Percentiles rank a stretch among this genome's conserved stretches.
These are phyloP conservation scores for Silene vulgaris DNA, from an alignment of 179 eudicot species.

Conservation along the genomic window DNA sequence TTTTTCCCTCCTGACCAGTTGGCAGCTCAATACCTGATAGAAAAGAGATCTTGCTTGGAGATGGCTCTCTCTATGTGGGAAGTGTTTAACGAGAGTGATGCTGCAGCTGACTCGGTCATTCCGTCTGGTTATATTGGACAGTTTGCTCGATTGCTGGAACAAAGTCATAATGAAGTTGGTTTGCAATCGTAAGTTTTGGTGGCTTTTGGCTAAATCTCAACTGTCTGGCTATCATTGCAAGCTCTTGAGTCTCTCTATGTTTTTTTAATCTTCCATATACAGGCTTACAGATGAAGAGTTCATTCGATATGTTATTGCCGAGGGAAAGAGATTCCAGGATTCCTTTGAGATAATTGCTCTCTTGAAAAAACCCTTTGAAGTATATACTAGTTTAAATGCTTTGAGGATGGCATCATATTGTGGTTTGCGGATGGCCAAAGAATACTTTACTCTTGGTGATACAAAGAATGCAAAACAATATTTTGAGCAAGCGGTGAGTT, in stretches of 20 bases:
- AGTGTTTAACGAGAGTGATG: slow-evolving; percentile 39
- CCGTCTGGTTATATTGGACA: slow-evolving; percentile 84
- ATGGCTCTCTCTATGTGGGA: slow-evolving; percentile 67
- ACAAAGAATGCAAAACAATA: slow-evolving; percentile 50
- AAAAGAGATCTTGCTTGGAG: slow-evolving; percentile 73
- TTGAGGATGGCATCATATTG: slow-evolving; percentile 74
- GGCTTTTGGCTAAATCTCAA: slow-evolving; percentile 13
- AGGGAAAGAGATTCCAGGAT: slow-evolving; percentile 86
- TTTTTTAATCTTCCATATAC: slow-evolving; percentile 28
- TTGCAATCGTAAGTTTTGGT: slow-evolving; percentile 66
- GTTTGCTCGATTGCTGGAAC: slow-evolving; percentile 78
- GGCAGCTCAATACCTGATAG: slow-evolving; percentile 81
- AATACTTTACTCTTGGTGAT: slow-evolving; percentile 56
- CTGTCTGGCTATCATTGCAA: slow-evolving; percentile 6
- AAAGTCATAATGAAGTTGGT: slow-evolving; percentile 38
- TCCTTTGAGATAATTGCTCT: slow-evolving; percentile 84
- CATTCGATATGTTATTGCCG: slow-evolving; percentile 55
- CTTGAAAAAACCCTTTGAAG: slow-evolving; percentile 68
- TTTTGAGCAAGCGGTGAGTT: slow-evolving; percentile 56
- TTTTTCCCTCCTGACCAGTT: slow-evolving; percentile 39
- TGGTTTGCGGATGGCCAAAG: slow-evolving; percentile 75
- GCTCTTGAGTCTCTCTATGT: slow-evolving; percentile 19
- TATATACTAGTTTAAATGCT: slow-evolving; percentile 52
- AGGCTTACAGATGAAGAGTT: slow-evolving; percentile 88
- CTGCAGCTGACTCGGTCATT: slow-evolving; percentile 62